phyloP scores from a whole-genome alignment of 768 basidiomycete genomes.

The Macrocybe gigantea region DNA sequence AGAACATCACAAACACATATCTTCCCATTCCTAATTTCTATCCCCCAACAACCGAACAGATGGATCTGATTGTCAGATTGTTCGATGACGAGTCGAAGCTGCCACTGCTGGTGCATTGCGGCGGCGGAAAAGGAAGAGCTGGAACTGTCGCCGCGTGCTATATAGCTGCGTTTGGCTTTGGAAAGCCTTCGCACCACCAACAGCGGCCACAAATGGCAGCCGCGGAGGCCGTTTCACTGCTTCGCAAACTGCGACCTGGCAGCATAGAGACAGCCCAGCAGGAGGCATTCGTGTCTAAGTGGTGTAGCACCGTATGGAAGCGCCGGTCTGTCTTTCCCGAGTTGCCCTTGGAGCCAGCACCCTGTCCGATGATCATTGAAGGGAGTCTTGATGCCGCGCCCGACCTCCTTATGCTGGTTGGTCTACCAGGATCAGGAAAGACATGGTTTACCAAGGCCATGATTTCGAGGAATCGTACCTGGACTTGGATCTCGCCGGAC shows the following conservation, averaged over 20 bases:
- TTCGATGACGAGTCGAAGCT: conserved; percentile 38
- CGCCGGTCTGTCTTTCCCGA: conserved; percentile 46
- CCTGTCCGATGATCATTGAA: conserved; percentile 39
- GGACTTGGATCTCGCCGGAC: conserved; percentile 51
- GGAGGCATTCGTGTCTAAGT: conserved; percentile 51
- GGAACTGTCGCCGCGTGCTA: conserved; percentile 60
- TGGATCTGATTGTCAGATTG: conserved; percentile 48
- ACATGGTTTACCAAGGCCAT: conserved; percentile 48
- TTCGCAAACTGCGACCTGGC: conserved; percentile 48
- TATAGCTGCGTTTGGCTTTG: conserved; percentile 51
- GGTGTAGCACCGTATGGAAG: conserved; percentile 57
- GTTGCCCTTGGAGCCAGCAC: conserved; percentile 42
- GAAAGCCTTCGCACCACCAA: conserved; percentile 29
- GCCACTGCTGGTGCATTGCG: conserved; percentile 54
- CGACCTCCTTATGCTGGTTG: conserved; percentile 51
- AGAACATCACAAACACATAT: conserved; percentile 44
- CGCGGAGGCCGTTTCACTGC: conserved; percentile 36
- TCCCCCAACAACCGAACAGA: conserved; percentile 54
- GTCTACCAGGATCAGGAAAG: conserved; percentile 59
- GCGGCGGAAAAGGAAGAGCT: conserved; percentile 58
- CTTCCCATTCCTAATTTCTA: conserved; percentile 48
- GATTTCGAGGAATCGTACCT: conserved; percentile 36
- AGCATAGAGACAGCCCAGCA: conserved; percentile 54
- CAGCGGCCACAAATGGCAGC: conserved; percentile 44
- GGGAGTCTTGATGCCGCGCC: conserved; percentile 26